Percentiles rank a stretch among this genome's conserved stretches.
Conservation (phyloP, 2,329 filamentous ascomycete genomes). For the Fusarium pseudoanthophilum region DNA sequence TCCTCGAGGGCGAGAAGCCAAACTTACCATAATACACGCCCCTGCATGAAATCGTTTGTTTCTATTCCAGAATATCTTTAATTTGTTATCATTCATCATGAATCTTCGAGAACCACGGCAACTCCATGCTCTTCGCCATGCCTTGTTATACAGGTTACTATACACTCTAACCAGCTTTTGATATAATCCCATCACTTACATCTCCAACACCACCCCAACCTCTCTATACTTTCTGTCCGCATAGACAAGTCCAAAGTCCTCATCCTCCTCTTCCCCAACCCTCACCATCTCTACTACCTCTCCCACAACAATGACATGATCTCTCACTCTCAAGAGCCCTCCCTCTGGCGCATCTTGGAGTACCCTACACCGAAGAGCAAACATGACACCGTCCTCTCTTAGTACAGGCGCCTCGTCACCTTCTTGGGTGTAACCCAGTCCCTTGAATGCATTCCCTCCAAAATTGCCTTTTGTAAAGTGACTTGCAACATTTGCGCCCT, state of each 20-base stretch:
- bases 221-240: constrained; percentile 61
- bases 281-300: constrained; percentile 60
- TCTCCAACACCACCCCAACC: constrained; percentile 51
- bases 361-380: constrained; percentile 58
- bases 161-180: constrained; percentile 25
- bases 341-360: constrained; percentile 52
- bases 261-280: constrained; percentile 44
- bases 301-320: constrained; percentile 64
- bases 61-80: background rate
- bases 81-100: background rate
- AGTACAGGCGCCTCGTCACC: constrained; percentile 54
- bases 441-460: constrained; percentile 52
- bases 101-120: constrained; percentile 3
- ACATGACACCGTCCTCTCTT: constrained; percentile 62
- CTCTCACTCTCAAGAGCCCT: constrained; percentile 60
- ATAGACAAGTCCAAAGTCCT: constrained; percentile 60
- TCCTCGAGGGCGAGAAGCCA: background rate
- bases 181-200: constrained; percentile 15
- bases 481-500: constrained; percentile 62
- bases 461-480: constrained; percentile 63
- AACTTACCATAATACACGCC: background rate
- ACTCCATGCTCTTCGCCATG: background rate
- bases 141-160: constrained; percentile 23
- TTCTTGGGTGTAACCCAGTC: constrained; percentile 24
- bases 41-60: background rate